Base-by-base conservation (phyloP, 106 monocot genomes). In the Allium cepa region DNA sequence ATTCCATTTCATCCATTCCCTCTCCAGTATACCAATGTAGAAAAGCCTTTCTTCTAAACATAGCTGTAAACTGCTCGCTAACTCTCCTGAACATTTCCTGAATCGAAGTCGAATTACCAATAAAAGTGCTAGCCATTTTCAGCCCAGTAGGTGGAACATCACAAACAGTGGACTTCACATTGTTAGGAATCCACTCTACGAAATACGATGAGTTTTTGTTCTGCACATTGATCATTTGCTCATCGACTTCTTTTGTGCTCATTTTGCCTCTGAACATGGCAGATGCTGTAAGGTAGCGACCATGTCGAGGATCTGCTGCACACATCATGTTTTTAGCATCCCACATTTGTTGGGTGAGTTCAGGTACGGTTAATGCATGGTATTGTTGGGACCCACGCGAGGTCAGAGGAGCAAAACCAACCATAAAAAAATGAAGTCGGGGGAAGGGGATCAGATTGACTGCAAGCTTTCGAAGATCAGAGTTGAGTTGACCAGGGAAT, bases 251-350 rank as follows among this genome's bases (percentile, higher is more conserved):
- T 46, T 79, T 79, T 10, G 79, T 79, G 79, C 79, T 79, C 79
- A 79, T 79, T 71, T 82, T 84, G 8, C 83, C 83, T 8, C 82
- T 62, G 79, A 86, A 86, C 82, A 86, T 82, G 53, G 86, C 86
- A 10, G 86, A 87, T 36, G 86, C 86, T 0, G 86, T 87, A 7
- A 87, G 82, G 79, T 87, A 87, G 10, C 86, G 68, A 8, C 86
- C 86, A 14, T 87, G 86, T 17, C 82, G 69, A 4, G 86, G 86
- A 26, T 87, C 86, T 11, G 83, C 87, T 1, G 83, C 87, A 59
- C 87, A 87, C 87, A 80, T 83, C 87, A 83, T 87, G 83, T 87
- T 87, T 77, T 87, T 87, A 11, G 87, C 63, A 18, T 87, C 87
- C 83, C 87, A 87, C 87, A 80, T 87, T 53, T 87, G 80, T 57